Evolutionary conservation across 1,139 yeast genomes (phyloP).

Genomic region (Candida frijolesensis): DNA sequence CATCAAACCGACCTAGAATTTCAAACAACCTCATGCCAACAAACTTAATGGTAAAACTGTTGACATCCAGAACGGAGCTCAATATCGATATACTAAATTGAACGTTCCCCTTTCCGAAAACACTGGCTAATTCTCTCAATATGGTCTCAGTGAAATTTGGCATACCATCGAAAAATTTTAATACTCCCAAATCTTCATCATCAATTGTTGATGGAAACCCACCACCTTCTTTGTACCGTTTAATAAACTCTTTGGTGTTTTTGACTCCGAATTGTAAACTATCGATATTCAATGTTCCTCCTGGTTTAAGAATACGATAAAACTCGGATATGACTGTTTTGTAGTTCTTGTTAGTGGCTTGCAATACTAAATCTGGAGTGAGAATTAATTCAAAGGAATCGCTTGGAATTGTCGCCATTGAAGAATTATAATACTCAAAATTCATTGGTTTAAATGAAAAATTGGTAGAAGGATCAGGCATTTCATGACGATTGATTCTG

Average conservation of each 20-base stretch:
- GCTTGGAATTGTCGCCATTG: slow-evolving; percentile 31
- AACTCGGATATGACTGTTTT: slow-evolving; percentile 34
- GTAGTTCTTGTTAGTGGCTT: slow-evolving; percentile 30
- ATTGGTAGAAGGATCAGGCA: slow-evolving; percentile 22
- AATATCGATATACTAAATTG: slow-evolving; percentile 33
- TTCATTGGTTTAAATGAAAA: slow-evolving; percentile 36
- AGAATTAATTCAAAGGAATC: slow-evolving; percentile 41
- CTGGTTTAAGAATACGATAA: slow-evolving; percentile 37
- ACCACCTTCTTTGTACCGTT: slow-evolving; percentile 11
- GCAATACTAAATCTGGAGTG: slow-evolving; percentile 37
- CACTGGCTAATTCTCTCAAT: slow-evolving; percentile 23
- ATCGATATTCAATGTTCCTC: slow-evolving; percentile 40
- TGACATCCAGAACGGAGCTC: slow-evolving; percentile 35
- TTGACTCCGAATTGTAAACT: slow-evolving; percentile 25
- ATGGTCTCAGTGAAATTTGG: slow-evolving; percentile 29
- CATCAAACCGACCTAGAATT: slow-evolving; percentile 35
- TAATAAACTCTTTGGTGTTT: slow-evolving; percentile 17
- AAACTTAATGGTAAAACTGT: slow-evolving; percentile 33
- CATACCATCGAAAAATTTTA: slow-evolving; percentile 24
- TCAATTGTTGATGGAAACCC: slow-evolving; percentile 17
- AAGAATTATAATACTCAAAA: slow-evolving; percentile 35
- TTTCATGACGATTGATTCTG: slow-evolving; percentile 15
- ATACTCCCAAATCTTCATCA: slow-evolving; percentile 24
- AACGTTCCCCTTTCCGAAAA: slow-evolving; percentile 41
- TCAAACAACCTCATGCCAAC: slow-evolving; percentile 35